Conservation (phyloP, 2,329 filamentous ascomycete genomes). For the Pezicula radicicola region DNA sequence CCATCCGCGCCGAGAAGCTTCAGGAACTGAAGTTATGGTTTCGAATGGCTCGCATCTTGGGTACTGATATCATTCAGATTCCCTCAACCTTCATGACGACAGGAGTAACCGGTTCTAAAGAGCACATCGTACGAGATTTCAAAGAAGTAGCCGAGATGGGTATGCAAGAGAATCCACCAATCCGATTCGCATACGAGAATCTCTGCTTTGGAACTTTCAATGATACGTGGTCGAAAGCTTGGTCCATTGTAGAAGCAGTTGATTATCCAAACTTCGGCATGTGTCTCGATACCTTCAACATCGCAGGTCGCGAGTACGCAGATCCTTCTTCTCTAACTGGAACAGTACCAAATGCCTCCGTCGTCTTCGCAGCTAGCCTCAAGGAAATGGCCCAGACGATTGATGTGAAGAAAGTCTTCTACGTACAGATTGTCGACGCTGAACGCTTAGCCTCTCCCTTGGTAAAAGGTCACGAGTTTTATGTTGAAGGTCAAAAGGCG, state of each 20-base stretch:
- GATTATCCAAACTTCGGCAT: conserved; percentile 71
- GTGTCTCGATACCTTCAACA: conserved; percentile 77
- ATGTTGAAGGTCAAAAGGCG: conserved; percentile 53
- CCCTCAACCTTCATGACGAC: conserved; percentile 58
- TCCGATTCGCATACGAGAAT: conserved; percentile 72
- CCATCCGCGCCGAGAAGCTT: conserved; percentile 53
- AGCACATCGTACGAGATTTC: conserved; percentile 60
- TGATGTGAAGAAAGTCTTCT: conserved; percentile 52
- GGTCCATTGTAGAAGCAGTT: conserved; percentile 64
- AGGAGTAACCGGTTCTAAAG: conserved; percentile 43
- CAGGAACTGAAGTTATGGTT: conserved; percentile 70
- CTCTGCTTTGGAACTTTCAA: conserved; percentile 70
- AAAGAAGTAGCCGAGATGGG: conserved; percentile 66
- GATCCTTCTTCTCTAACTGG: conserved; percentile 52
- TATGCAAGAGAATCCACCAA: conserved; percentile 45
- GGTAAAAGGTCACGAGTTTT: conserved; percentile 52
- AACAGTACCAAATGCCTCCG: conserved; percentile 22
- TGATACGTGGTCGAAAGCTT: conserved; percentile 70
- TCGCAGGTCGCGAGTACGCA: conserved; percentile 67
- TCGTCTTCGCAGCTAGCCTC: conserved; percentile 40
- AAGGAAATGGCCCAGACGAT: conserved; percentile 17
- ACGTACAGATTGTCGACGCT: conserved; percentile 74
- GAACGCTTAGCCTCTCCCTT: conserved; percentile 60
- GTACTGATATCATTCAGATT: conserved; percentile 71
- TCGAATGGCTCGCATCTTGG: conserved; percentile 58